Evolutionary conservation across 2,329 filamentous ascomycete genomes (phyloP), one percentile per base, ranked within the genome.

Genomic region (Cucurbitaria berberidis): DNA sequence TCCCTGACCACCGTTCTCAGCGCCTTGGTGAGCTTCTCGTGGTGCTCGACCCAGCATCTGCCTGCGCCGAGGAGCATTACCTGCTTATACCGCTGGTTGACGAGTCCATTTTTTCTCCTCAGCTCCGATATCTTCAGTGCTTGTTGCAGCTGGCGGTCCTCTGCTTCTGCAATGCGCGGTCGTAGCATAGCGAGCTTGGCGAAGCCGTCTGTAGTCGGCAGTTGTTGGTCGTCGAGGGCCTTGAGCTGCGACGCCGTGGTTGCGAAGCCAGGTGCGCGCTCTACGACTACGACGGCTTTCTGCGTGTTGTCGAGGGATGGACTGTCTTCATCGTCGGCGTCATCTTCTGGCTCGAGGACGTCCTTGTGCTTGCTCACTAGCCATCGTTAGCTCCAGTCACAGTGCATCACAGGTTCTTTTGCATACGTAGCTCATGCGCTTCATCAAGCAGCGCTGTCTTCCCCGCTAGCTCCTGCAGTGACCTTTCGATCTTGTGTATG

Each of bases 1-100:
- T 80, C 79, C 66, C 89, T 82, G 69, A 85, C 81, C 2, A 93
- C 79, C 8, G 80, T 79, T 48, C 84, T 82, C 76, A 95, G 90
- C 7, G 86, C 82, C 55, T 81, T 78, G 72, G 84, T 83, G 11
- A 93, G 74, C 44, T 89, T 80, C 29, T 84, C 81, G 74, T 96
- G 89, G 68, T 88, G 86, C 45, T 88, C 85, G 19, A 88, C 88
- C 77, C 91, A 87, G 52, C 84, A 83, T 62, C 86, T 84, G 0
- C 88, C 88, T 62, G 85, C 85, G 10, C 83, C 82, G 42, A 96
- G 77, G 38, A 95, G 80, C 3, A 86, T 85, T 21, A 84, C 78
- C 70, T 92, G 87, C 74, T 93, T 92, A 88, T 91, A 96, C 30
- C 57, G 73, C 72, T 75, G 73, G 49, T 79, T 73, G 10, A 78